Conservation (phyloP, 2,329 filamentous ascomycete genomes). For the Mycosphaerella arachidis region DNA sequence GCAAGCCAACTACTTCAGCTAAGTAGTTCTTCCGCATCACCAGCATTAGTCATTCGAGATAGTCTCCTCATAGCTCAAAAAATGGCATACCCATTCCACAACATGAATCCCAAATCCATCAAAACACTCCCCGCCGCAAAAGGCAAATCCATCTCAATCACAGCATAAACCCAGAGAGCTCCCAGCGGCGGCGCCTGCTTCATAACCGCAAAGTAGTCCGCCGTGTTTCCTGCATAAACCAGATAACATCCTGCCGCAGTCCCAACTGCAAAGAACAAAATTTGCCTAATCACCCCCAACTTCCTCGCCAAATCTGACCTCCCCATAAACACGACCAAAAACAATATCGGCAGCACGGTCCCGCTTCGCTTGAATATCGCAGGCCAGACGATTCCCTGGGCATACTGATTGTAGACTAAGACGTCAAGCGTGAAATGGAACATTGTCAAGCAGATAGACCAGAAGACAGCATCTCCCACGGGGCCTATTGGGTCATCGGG, state of each 20-base stretch:
- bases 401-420: constrained; percentile 73
- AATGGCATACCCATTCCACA: constrained; percentile 50
- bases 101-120: constrained; percentile 49
- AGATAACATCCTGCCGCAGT: constrained; percentile 68
- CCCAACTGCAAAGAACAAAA: constrained; percentile 61
- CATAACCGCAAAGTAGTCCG: constrained; percentile 83
- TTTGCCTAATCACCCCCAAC: constrained; percentile 44
- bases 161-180: constrained; percentile 82
- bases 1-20: background rate
- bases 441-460: constrained; percentile 58
- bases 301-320: constrained; percentile 38
- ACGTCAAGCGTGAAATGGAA: constrained; percentile 76
- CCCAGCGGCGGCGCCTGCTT: constrained; percentile 85
- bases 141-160: constrained; percentile 74
- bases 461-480: constrained; percentile 45
- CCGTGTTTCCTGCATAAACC: constrained; percentile 73
- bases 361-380: constrained; percentile 51
- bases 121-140: constrained; percentile 57
- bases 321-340: constrained; percentile 42
- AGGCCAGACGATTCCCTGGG: constrained; percentile 59
- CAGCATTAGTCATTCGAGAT: background rate
- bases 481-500: constrained; percentile 45
- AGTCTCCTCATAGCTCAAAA: constrained; percentile 14
- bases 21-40: background rate
- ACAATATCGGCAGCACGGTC: constrained; percentile 42